These are phyloP conservation scores for Celoporthe dispersa DNA, from an alignment of 2,329 filamentous ascomycete species.

Conservation along the genomic window DNA sequence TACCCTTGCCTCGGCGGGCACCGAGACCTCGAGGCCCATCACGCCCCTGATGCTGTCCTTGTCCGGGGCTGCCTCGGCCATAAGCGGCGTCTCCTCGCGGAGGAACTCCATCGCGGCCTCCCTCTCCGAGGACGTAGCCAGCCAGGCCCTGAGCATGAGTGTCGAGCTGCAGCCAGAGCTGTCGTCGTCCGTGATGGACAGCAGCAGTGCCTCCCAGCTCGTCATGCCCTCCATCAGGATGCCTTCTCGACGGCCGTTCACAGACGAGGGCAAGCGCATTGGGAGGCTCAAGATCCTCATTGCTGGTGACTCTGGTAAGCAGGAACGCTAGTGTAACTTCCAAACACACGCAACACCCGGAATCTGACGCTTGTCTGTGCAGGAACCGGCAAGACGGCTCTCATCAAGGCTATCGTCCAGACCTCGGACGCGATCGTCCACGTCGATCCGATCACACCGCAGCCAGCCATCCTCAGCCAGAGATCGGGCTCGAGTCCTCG, in stretches of 20 bases:
- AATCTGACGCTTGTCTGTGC: constrained; percentile 26
- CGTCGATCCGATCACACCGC: constrained; percentile 68
- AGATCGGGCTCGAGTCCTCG: constrained; percentile 35
- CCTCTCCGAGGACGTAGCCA: constrained; percentile 49
- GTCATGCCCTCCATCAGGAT: constrained; percentile 97
- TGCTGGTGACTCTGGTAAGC: constrained; percentile 73
- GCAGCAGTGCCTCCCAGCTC: constrained; percentile 70
- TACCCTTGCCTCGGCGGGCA: constrained; percentile 4
- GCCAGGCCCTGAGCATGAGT: constrained; percentile 42
- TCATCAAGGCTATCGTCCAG: constrained; percentile 88
- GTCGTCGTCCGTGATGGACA: constrained; percentile 49
- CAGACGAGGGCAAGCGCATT: constrained; percentile 79
- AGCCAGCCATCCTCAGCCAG: constrained; percentile 30
- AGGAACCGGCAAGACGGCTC: constrained; percentile 87
- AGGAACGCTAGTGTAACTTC: neutral
- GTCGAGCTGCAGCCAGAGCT: constrained; percentile 51
- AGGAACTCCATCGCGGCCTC: constrained; percentile 56
- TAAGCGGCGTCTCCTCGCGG: constrained; percentile 57
- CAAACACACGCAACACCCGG: neutral
- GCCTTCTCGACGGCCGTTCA: constrained; percentile 87
- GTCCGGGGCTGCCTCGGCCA: constrained; percentile 45
- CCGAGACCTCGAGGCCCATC: constrained; percentile 45
- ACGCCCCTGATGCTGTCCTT: constrained; percentile 51
- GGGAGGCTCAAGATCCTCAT: constrained; percentile 89
- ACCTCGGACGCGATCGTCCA: constrained; percentile 91